Conservation (phyloP, 805 yeast species). For the Brettanomyces custersianus region DNA sequence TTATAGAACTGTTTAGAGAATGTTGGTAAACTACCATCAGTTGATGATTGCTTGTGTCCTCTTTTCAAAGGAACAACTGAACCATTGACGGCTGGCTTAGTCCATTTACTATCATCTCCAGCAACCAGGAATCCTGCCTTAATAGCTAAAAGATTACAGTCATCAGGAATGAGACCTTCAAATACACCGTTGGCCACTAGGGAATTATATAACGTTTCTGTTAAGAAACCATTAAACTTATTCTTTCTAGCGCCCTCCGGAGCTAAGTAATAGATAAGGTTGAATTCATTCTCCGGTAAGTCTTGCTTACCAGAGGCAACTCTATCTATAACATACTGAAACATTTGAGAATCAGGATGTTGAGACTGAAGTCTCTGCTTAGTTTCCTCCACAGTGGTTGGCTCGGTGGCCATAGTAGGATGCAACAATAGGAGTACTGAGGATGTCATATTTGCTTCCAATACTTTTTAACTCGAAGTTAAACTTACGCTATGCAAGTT, state of each 20-base stretch:
- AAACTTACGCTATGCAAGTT: slow-evolving; percentile 3
- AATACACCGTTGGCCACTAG: slow-evolving; percentile 38
- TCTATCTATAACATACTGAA: slow-evolving; percentile 51
- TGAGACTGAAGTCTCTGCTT: slow-evolving; percentile 26
- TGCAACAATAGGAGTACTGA: slow-evolving; percentile 43
- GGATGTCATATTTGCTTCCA: slow-evolving; percentile 6
- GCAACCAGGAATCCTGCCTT: slow-evolving; percentile 52
- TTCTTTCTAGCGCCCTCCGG: slow-evolving; percentile 38
- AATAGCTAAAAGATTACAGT: slow-evolving; percentile 51
- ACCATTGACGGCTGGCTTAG: slow-evolving; percentile 33
- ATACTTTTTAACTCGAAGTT: too few relatives aligned
- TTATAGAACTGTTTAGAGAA: background rate
- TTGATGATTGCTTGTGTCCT: slow-evolving; percentile 1
- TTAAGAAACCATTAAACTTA: slow-evolving; percentile 37
- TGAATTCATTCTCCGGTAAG: slow-evolving; percentile 29
- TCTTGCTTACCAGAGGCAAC: slow-evolving; percentile 40
- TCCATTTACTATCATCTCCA: slow-evolving; percentile 39
- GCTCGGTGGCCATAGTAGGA: slow-evolving; percentile 58
- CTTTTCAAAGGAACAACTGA: slow-evolving; percentile 16
- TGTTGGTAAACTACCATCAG: background rate
- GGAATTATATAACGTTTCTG: slow-evolving; percentile 30
- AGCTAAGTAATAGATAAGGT: slow-evolving; percentile 43
- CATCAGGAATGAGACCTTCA: slow-evolving; percentile 43
- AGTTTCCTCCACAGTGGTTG: slow-evolving; percentile 32
- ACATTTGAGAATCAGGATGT: slow-evolving; percentile 24